Conservation (phyloP, 805 yeast species). For the Saccharomycopsis malanga region DNA sequence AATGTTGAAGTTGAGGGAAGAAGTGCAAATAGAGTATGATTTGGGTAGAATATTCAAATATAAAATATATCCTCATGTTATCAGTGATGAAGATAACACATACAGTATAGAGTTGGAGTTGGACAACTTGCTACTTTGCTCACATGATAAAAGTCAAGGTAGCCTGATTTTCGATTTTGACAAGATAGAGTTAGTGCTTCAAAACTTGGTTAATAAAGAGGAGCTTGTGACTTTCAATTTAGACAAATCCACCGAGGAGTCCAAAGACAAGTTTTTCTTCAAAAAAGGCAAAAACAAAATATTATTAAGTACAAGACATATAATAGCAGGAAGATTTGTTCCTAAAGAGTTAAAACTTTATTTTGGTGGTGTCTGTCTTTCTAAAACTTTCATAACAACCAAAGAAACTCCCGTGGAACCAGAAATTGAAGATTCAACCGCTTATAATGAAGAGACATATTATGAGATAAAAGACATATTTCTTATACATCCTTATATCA, state of each 20-base stretch:
- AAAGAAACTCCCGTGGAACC: neutral
- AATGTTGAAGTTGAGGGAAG: slow-evolving; percentile 23
- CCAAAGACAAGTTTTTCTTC: slow-evolving; percentile 3
- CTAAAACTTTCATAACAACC: slow-evolving; percentile 18
- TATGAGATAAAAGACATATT: slow-evolving; percentile 15
- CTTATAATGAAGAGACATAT: slow-evolving; percentile 15
- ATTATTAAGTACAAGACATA: slow-evolving; percentile 19
- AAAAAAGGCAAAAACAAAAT: slow-evolving; percentile 16
- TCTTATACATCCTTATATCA: slow-evolving; percentile 19
- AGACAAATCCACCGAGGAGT: neutral
- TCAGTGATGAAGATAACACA: slow-evolving; percentile 31
- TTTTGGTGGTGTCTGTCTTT: slow-evolving; percentile 25
- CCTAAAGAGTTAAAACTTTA: slow-evolving; percentile 22
- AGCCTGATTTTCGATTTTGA: slow-evolving; percentile 15
- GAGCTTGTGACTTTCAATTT: slow-evolving; percentile 12
- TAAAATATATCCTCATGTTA: slow-evolving; percentile 33
- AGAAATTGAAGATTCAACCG: neutral
- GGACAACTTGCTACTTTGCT: slow-evolving; percentile 24
- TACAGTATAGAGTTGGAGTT: slow-evolving; percentile 34
- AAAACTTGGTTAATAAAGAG: slow-evolving; percentile 13
- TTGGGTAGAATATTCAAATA: slow-evolving; percentile 34
- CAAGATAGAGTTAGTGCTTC: slow-evolving; percentile 22
- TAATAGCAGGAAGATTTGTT: slow-evolving; percentile 24
- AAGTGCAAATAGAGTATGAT: slow-evolving; percentile 25
- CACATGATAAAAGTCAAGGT: slow-evolving; percentile 10